phyloP scores from a whole-genome alignment of 495 filamentous ascomycete genomes.

The Aspergillus sparsus region DNA sequence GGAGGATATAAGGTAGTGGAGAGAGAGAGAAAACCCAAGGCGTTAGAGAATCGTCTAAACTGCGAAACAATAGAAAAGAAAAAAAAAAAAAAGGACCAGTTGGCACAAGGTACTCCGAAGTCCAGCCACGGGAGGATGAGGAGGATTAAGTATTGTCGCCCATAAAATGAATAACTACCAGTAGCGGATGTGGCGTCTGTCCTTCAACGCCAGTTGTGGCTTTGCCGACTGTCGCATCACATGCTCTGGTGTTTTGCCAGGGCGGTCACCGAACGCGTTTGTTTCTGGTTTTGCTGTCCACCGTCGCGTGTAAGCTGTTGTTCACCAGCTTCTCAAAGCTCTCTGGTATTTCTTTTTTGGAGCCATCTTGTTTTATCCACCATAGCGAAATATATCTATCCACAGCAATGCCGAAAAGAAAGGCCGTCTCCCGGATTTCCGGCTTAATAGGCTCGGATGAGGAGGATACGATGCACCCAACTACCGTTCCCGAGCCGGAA shows the following conservation, averaged over 20 bases:
- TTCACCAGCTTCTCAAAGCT: not conserved
- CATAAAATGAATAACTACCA: too few relatives aligned
- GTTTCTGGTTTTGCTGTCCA: conserved; percentile 14
- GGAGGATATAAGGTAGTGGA: not conserved
- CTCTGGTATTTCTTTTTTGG: conserved; percentile 1
- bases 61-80: not conserved
- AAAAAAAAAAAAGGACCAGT: conserved; percentile 5
- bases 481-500: conserved; percentile 31
- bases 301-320: conserved; percentile 7
- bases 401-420: conserved; percentile 54
- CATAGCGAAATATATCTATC: not conserved
- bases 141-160: too few relatives aligned
- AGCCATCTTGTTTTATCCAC: conserved; percentile 2
- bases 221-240: conserved; percentile 30
- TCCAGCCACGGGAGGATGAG: conserved; percentile 11
- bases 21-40: not conserved
- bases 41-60: too few relatives aligned
- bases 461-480: conserved; percentile 55
- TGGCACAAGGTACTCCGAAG: conserved; percentile 1
- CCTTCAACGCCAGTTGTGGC: conserved; percentile 25
- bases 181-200: conserved; percentile 32
- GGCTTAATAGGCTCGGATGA: conserved; percentile 68
- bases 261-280: conserved; percentile 5
- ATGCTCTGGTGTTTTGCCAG: conserved; percentile 23
- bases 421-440: conserved; percentile 55